Conservation (phyloP, 2,329 filamentous ascomycete species). For the Ophiostoma pallidulum region DNA sequence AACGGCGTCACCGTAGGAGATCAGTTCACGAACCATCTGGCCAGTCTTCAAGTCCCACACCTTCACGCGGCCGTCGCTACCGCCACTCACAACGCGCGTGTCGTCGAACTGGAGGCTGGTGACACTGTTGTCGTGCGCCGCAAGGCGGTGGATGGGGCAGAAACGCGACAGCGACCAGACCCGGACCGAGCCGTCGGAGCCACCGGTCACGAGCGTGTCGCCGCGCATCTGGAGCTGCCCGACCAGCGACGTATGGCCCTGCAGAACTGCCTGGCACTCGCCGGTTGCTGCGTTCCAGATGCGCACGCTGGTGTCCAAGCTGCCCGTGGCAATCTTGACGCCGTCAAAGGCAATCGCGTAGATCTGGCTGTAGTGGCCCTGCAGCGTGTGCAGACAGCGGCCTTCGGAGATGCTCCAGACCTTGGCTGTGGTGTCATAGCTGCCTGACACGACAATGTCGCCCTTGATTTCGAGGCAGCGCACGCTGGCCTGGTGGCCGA, state of each 20-base stretch:
- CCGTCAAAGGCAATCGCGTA: slow-evolving; percentile 98
- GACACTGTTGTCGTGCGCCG: slow-evolving; percentile 96
- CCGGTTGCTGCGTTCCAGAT: slow-evolving; percentile 90
- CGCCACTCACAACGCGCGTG: slow-evolving; percentile 87
- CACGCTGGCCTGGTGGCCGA: slow-evolving; percentile 92
- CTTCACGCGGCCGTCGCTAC: slow-evolving; percentile 94
- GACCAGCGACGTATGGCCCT: slow-evolving; percentile 93
- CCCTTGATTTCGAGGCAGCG: slow-evolving; percentile 92
- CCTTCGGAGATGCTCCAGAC: slow-evolving; percentile 98
- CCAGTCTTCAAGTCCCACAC: slow-evolving; percentile 96
- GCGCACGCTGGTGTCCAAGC: slow-evolving; percentile 88
- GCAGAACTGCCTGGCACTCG: slow-evolving; percentile 80
- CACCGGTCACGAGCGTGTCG: slow-evolving; percentile 89
- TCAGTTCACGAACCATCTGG: slow-evolving; percentile 80
- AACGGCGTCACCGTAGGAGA: slow-evolving; percentile 84
- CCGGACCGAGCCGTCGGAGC: slow-evolving; percentile 88
- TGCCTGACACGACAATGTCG: slow-evolving; percentile 94
- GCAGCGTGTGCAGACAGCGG: slow-evolving; percentile 78
- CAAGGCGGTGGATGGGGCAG: slow-evolving; percentile 84
- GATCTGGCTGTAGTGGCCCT: slow-evolving; percentile 96
- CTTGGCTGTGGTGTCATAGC: slow-evolving; percentile 92
- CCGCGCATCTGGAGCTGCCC: slow-evolving; percentile 94
- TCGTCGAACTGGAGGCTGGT: slow-evolving; percentile 97
- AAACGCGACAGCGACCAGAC: slow-evolving; percentile 92
- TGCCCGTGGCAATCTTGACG: slow-evolving; percentile 84